These are phyloP conservation scores for Alternaria dauci DNA, from an alignment of 2,329 filamentous ascomycete genomes.

Conservation along the genomic window DNA sequence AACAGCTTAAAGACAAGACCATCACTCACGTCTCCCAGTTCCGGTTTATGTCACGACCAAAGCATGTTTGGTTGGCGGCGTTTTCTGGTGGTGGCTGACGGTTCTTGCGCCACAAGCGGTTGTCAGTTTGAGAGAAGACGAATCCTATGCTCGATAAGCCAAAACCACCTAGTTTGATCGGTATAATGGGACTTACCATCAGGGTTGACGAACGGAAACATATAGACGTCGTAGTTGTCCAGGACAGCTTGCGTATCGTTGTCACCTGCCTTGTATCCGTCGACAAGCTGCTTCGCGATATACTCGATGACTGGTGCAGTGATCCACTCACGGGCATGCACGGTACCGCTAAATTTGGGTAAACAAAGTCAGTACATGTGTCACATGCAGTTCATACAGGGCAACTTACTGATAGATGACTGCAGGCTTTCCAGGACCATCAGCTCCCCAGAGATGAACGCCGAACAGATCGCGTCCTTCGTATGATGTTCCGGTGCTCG, in stretches of 20 bases:
- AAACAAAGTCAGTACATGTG: neutral
- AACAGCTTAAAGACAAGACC: neutral
- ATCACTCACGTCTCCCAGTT: constrained; percentile 40
- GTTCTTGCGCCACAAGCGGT: constrained; percentile 49
- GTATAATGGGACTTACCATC: constrained; percentile 28
- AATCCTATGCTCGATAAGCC: constrained; percentile 32
- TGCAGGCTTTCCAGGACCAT: constrained; percentile 43
- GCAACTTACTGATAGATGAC: constrained; percentile 35
- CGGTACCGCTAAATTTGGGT: constrained; percentile 24
- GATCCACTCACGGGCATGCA: constrained; percentile 48
- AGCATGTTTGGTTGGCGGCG: constrained; percentile 42
- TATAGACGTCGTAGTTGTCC: constrained; percentile 45
- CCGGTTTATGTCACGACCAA: constrained; percentile 46
- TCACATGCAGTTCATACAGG: neutral
- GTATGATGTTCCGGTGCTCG: constrained; percentile 40
- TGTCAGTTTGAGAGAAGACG: constrained; percentile 44
- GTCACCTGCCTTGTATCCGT: constrained; percentile 38
- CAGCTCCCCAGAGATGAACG: constrained; percentile 44
- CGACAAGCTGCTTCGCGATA: constrained; percentile 37
- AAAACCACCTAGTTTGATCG: no score
- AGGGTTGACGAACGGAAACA: constrained; percentile 44
- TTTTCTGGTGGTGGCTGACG: constrained; percentile 35
- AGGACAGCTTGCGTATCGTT: constrained; percentile 44
- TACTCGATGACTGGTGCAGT: constrained; percentile 50
- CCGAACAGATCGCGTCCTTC: constrained; percentile 44